A percentile compares a stretch with the other conserved stretches of the same genome.
Evolutionary conservation across 805 yeast genomes (phyloP).

Genomic region (Pichia phayaonensis): DNA sequence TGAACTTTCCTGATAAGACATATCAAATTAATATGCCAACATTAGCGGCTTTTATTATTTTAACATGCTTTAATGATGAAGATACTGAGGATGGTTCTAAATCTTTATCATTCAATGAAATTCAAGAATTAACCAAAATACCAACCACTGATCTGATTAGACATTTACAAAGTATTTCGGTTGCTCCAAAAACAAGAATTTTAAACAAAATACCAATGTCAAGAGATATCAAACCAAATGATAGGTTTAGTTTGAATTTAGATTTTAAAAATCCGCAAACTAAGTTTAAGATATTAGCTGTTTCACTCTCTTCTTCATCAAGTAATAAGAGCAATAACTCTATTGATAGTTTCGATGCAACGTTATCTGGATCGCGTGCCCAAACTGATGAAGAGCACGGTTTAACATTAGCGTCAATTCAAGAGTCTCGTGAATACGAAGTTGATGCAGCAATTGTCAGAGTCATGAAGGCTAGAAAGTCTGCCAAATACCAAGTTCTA

Average conservation of each 20-base stretch:
- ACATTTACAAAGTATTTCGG: conserved; percentile 71
- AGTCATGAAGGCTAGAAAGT: conserved; percentile 71
- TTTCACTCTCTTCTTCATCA: conserved; percentile 29
- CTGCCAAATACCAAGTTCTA: conserved; percentile 54
- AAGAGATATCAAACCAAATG: conserved; percentile 56
- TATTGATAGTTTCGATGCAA: conserved; percentile 3
- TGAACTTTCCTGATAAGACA: conserved; percentile 56
- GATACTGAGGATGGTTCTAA: conserved; percentile 28
- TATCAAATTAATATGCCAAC: conserved; percentile 80
- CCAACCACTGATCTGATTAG: conserved; percentile 68
- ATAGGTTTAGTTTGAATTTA: conserved; percentile 59
- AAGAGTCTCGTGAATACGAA: conserved; percentile 57
- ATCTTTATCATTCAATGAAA: conserved; percentile 51
- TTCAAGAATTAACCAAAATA: conserved; percentile 57
- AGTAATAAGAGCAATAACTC: neutral
- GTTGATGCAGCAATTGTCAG: conserved; percentile 84
- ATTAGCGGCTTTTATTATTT: conserved; percentile 68
- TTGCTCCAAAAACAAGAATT: conserved; percentile 75
- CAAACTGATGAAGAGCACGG: conserved; percentile 49
- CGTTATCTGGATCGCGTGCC: conserved; percentile 20
- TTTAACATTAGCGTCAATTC: conserved; percentile 48
- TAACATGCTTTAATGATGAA: conserved; percentile 56
- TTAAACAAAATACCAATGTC: conserved; percentile 68
- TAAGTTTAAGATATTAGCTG: conserved; percentile 70
- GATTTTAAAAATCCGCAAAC: conserved; percentile 60